Conservation (phyloP, 129 eudicot species). For the Scalesia atractyloides region DNA sequence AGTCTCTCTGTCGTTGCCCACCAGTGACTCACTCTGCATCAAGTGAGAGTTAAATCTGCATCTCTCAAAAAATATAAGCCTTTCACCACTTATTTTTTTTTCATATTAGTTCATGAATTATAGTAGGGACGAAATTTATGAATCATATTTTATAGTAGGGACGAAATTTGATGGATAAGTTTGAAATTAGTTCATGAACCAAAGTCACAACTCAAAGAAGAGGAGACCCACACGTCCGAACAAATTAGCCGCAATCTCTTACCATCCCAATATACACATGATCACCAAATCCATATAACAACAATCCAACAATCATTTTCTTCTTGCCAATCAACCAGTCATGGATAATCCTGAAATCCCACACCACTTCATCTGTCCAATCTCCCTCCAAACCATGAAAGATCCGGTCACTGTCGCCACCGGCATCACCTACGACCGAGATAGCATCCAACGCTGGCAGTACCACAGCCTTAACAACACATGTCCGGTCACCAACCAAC, state of each 20-base stretch:
- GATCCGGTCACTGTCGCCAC: constrained; percentile 71
- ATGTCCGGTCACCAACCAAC: constrained; percentile 81
- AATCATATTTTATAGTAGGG: no score
- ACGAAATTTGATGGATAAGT: constrained; percentile 4
- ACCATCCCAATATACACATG: constrained; percentile 23
- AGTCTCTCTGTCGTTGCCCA: no score
- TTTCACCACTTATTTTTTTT: no score
- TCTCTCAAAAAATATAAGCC: no score
- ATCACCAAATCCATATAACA: constrained; percentile 2
- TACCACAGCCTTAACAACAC: constrained; percentile 30
- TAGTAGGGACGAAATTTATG: no score
- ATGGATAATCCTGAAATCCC: constrained; percentile 73
- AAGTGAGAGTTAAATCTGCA: no score
- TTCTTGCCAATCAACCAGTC: neutral
- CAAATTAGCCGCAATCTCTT: constrained; percentile 48
- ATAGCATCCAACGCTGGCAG: constrained; percentile 68
- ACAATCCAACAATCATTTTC: constrained; percentile 14
- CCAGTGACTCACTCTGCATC: no score
- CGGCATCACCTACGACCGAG: constrained; percentile 82
- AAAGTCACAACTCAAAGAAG: constrained; percentile 11
- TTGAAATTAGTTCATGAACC: neutral
- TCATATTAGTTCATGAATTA: neutral
- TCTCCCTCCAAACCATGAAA: constrained; percentile 89
- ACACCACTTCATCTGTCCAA: constrained; percentile 74
- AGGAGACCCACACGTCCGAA: constrained; percentile 39